Conservation (phyloP, 345 rosid species). For the Salix exigua region DNA sequence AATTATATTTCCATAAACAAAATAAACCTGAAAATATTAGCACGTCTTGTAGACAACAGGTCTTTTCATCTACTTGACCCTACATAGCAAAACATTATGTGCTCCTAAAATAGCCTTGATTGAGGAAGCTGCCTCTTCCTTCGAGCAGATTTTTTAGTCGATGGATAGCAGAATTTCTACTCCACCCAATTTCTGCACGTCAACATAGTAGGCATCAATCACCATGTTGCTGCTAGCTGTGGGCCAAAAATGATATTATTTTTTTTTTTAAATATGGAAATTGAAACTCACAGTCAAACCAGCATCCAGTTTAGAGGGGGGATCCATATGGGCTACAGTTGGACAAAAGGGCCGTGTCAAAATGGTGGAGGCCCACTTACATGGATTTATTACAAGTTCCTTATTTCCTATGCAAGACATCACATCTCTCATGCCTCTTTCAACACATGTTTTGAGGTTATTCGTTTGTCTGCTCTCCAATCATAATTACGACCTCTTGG, state of each 20-base stretch:
- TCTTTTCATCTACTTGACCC: neutral
- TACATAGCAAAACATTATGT: neutral
- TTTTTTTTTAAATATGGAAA: neutral
- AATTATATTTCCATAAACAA: neutral
- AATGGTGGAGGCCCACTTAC: slow-evolving; percentile 11
- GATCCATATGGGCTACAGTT: neutral
- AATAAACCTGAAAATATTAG: neutral
- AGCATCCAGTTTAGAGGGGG: too few relatives aligned
- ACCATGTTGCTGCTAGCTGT: neutral
- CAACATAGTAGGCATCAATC: neutral
- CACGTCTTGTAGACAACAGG: neutral
- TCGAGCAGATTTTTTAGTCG: neutral
- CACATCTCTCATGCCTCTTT: neutral
- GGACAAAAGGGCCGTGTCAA: neutral
- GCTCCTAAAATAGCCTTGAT: neutral
- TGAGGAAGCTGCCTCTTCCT: neutral
- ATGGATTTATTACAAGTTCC: neutral
- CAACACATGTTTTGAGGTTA: neutral
- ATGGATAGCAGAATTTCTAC: neutral
- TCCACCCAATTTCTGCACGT: neutral
- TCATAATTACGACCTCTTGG: neutral
- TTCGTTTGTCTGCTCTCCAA: neutral
- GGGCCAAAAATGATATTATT: slow-evolving; percentile 4
- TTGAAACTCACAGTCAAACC: too few relatives aligned
- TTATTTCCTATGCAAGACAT: neutral